These are phyloP conservation scores for Neonothopanus nambi DNA, from an alignment of 1,284 basidiomycete genomes.

Conservation along the genomic window DNA sequence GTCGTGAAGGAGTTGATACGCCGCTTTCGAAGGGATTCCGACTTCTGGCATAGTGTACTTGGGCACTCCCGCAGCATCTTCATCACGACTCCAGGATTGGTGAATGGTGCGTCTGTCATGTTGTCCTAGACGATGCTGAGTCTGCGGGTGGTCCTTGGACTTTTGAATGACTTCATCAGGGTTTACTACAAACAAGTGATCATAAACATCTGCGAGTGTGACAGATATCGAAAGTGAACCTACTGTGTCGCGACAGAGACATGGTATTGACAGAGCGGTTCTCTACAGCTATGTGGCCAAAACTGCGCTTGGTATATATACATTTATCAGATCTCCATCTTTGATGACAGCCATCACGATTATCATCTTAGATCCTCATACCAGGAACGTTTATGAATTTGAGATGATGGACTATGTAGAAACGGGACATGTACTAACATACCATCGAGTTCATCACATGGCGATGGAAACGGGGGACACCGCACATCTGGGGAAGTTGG, in stretches of 20 bases:
- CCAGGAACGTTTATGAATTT: too few species aligned
- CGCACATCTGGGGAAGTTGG: too few species aligned
- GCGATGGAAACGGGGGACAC: too few species aligned
- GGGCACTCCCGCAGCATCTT: slow-evolving; percentile 35
- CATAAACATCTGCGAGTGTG: neutral
- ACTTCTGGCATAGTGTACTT: slow-evolving; percentile 41
- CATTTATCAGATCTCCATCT: too few species aligned
- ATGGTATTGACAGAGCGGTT: slow-evolving; percentile 5
- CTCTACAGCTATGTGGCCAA: too few species aligned
- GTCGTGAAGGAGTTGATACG: slow-evolving; percentile 63
- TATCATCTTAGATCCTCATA: too few species aligned
- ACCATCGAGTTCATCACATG: too few species aligned
- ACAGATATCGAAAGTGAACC: slow-evolving; percentile 2
- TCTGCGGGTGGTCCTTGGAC: slow-evolving; percentile 38
- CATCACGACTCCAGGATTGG: slow-evolving; percentile 42
- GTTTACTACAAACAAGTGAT: slow-evolving; percentile 22
- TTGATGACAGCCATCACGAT: too few species aligned
- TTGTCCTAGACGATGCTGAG: slow-evolving; percentile 28
- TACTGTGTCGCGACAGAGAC: slow-evolving; percentile 30
- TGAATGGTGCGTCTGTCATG: slow-evolving; percentile 28
- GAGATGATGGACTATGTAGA: too few species aligned
- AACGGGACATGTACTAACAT: too few species aligned
- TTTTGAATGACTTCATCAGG: slow-evolving; percentile 34
- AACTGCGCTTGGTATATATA: too few species aligned
- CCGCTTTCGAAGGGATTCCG: slow-evolving; percentile 40